These are phyloP conservation scores for Geotrichum ghanense DNA, from an alignment of 805 yeast species.

Conservation along the genomic window DNA sequence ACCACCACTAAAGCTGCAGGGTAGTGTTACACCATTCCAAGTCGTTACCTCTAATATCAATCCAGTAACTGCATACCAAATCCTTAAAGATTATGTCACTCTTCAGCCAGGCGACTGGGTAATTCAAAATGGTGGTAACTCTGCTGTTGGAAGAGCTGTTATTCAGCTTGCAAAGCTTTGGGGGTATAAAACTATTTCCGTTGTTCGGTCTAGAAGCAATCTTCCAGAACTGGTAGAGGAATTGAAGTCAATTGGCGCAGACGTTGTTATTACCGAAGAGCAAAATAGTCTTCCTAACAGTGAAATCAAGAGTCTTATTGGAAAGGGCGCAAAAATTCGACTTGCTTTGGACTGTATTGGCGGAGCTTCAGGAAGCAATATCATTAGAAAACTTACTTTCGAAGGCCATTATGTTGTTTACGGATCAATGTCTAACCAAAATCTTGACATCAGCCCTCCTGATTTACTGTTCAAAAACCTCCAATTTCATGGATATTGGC, in stretches of 20 bases:
- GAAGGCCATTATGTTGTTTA: constrained; percentile 79
- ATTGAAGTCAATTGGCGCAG: constrained; percentile 64
- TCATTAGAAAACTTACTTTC: constrained; percentile 68
- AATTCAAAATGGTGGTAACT: constrained; percentile 92
- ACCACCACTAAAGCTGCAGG: constrained; percentile 29
- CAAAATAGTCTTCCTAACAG: constrained; percentile 49
- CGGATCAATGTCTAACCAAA: constrained; percentile 97
- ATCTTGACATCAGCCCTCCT: constrained; percentile 83
- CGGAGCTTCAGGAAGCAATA: constrained; percentile 70
- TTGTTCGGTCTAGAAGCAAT: constrained; percentile 77
- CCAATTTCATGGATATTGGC: constrained; percentile 87
- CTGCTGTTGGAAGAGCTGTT: constrained; percentile 89
- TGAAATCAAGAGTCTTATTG: constrained; percentile 24
- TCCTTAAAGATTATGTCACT: constrained; percentile 61
- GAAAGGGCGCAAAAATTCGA: constrained; percentile 30
- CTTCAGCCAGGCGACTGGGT: constrained; percentile 71
- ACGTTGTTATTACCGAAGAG: constrained; percentile 84
- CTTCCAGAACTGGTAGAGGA: constrained; percentile 49
- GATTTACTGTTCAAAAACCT: constrained; percentile 82
- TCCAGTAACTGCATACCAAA: constrained; percentile 83
- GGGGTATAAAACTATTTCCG: constrained; percentile 76
- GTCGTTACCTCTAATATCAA: constrained; percentile 90
- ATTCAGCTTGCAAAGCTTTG: constrained; percentile 71
- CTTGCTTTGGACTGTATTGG: constrained; percentile 90
- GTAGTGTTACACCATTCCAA: constrained; percentile 29